phyloP scores from a whole-genome alignment of 495 filamentous ascomycete genomes.

The Podospora tetraspora region DNA sequence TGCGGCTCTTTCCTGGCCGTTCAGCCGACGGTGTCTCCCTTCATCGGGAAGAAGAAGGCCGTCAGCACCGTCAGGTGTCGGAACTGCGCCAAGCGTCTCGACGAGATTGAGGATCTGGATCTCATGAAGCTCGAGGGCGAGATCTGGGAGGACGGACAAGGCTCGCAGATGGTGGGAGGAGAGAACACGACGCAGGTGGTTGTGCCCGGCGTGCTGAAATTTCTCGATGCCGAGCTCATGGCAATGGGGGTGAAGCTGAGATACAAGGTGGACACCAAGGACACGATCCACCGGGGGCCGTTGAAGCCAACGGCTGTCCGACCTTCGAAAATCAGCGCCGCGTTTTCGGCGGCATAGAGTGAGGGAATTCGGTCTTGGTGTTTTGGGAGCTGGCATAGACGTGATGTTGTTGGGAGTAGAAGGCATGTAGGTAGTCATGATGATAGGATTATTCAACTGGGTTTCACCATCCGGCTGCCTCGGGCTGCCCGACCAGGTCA shows the following conservation, averaged over 20 bases:
- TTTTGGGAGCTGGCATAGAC: background rate
- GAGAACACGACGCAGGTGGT: slow-evolving; percentile 85
- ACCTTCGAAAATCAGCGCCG: slow-evolving; percentile 11
- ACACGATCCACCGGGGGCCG: slow-evolving; percentile 41
- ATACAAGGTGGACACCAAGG: slow-evolving; percentile 68
- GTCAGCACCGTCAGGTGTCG: slow-evolving; percentile 67
- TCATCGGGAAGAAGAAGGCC: slow-evolving; percentile 54
- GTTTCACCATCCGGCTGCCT: background rate
- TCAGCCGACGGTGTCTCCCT: slow-evolving; percentile 68
- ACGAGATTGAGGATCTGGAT: slow-evolving; percentile 49
- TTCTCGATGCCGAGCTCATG: slow-evolving; percentile 88
- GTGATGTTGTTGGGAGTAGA: background rate
- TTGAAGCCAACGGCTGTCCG: slow-evolving; percentile 21
- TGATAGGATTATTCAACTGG: slow-evolving; percentile 4
- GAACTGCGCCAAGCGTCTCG: slow-evolving; percentile 64
- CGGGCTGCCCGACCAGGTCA: background rate
- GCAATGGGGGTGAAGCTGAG: slow-evolving; percentile 51
- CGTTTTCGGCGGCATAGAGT: background rate
- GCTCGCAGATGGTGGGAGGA: slow-evolving; percentile 75
- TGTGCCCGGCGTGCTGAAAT: slow-evolving; percentile 86
- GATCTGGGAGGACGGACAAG: slow-evolving; percentile 88
- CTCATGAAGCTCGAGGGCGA: slow-evolving; percentile 59
- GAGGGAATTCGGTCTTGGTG: background rate
- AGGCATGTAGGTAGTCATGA: background rate
- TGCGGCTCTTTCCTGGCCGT: slow-evolving; percentile 87